Evolutionary conservation across 495 filamentous ascomycete species (phyloP), one percentile per base, ranked within the genome.

Genomic region (Penicillium crystallinum): DNA sequence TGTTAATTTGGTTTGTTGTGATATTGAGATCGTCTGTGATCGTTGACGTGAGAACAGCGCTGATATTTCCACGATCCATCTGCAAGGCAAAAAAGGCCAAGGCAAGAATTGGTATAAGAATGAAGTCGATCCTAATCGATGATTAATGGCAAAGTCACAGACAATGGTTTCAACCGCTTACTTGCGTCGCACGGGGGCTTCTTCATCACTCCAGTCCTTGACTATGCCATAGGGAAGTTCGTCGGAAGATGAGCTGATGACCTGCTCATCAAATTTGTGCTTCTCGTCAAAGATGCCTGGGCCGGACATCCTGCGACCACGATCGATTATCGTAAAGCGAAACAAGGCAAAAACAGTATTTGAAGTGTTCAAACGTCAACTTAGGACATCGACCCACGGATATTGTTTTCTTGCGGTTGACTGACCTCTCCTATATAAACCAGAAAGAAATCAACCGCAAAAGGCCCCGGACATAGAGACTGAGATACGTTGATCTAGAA

Each of bases 81-180:
- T 83, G 79, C 6, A 82, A 54, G n/a, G 76, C 62, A 57, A 85
- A 84, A 50, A 86, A 81, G 6, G 77, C 79, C 11, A 83, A 55
- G 5, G 73, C 74, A 9, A 83, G 66, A 18, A 77, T 64, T 0
- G 80, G 78, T n/a, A 83, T 57, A 6, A 79, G 49, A 48, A 78
- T 75, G 3, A 77, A 56, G 53, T 83, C 80, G 31, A 80, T 45
- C 46, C 78, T 82, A 22, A 41, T n/a, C n/a, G n/a, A n/a, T n/a
- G n/a, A n/a, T n/a, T n/a, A n/a, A n/a, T n/a, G n/a, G n/a, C n/a
- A n/a, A n/a, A n/a, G n/a, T n/a, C n/a, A n/a, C n/a, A n/a, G n/a
- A n/a, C n/a, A n/a, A n/a, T n/a, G n/a, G n/a, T n/a, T n/a, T n/a
- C n/a, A n/a, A n/a, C n/a, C n/a, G n/a, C n/a, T n/a, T n/a, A n/a